Base-by-base conservation (phyloP, 495 filamentous ascomycete genomes). In the Jackrogersella multiformis region DNA sequence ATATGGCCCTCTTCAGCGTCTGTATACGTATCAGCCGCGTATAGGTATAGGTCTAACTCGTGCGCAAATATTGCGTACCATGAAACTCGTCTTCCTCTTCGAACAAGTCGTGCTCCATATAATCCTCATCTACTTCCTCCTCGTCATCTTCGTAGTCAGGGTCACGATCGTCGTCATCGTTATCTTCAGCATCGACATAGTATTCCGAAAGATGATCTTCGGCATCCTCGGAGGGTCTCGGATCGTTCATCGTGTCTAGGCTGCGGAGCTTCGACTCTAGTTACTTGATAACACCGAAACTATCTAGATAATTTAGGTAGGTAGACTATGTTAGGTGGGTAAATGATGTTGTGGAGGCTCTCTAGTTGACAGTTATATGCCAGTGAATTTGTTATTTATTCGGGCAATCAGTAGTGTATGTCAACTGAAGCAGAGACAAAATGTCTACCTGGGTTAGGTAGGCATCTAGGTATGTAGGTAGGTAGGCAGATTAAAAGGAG, bases 141-240 rank as follows among this genome's bases (percentile, higher is more conserved):
- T 76, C 58, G 76, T 78, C 71, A 63, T 80, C 65, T 78, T 84
- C 80, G 79, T 83, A 70, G 38, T 85, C 84, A 62, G 82, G 77
- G 68, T 86, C 81, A 32, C 81, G 80, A 15, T 82, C 81, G 9
- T 79, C 68, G 9, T 77, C 64, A 0, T 76, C 73, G 0, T 78
- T 52, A 2, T 72, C 65, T 15, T 71, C 73, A 32, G 74, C 73
- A 44, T 71, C 66, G 59, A 67, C 69, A 62, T 59, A 75, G 54
- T 61, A 72, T 18, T 68, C 63, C 0, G 60, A 26, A 35, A 48
- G 38, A 36, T 42, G 46, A 16, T 59, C 66, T n/a, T 59, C 72
- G 39, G 53, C n/a, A 0, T 72, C 66, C 10, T 66, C 66, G 18
- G 66, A 68, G 15, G 69, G 62, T 13, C 63, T 65, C 16, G 73